Evolutionary conservation across 2,329 filamentous ascomycete genomes (phyloP).

Genomic region (Penicillium sp.): DNA sequence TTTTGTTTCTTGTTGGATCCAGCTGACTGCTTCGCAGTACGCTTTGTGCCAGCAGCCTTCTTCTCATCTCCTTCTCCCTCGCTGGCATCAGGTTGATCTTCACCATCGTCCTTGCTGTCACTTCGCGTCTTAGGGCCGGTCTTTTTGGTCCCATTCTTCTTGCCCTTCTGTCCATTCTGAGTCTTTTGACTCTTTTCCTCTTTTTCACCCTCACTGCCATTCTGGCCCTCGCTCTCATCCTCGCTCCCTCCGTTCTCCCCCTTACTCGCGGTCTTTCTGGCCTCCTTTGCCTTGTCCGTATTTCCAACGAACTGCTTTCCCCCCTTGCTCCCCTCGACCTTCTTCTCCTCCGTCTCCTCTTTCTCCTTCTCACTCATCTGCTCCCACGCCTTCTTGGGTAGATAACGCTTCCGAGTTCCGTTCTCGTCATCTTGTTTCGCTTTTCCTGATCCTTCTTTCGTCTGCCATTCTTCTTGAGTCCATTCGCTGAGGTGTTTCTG

Average conservation of each 20-base stretch:
- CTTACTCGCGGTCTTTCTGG: conserved; percentile 43
- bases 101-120: background rate
- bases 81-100: background rate
- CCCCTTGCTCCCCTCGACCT: conserved; percentile 37
- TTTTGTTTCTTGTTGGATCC: background rate
- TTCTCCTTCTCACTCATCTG: conserved; percentile 52
- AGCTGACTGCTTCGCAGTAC: conserved; percentile 2
- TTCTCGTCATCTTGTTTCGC: conserved; percentile 52
- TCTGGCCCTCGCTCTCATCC: conserved; percentile 5
- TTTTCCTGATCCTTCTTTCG: conserved; percentile 51
- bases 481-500: conserved; percentile 52
- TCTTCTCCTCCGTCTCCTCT: conserved; percentile 46
- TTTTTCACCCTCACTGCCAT: background rate
- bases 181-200: background rate
- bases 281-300: conserved; percentile 47
- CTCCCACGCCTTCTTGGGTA: conserved; percentile 55
- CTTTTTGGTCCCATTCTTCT: background rate
- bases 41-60: conserved; percentile 1
- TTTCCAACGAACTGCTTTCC: conserved; percentile 52
- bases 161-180: background rate
- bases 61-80: background rate
- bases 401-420: conserved; percentile 50
- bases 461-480: conserved; percentile 56
- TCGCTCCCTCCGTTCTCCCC: background rate
- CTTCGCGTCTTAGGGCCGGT: background rate